Percentiles rank a stretch among this genome's conserved stretches.
Evolutionary conservation across 345 rosid genomes (phyloP).

Genomic region (Eucalyptus dawsonii): DNA sequence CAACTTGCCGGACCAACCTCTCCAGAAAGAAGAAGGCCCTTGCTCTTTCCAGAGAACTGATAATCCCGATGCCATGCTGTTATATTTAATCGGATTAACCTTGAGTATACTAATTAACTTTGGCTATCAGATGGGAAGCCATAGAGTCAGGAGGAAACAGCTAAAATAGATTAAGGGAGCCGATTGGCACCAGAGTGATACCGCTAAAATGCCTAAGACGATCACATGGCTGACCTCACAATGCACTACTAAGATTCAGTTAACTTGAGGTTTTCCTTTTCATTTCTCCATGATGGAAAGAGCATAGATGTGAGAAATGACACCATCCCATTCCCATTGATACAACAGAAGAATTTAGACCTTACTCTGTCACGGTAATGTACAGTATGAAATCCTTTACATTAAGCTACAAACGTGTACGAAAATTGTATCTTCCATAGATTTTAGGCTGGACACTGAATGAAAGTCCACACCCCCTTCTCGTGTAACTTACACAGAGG

Average conservation of each 20-base stretch:
- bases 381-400: neutral
- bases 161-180: neutral
- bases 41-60: conserved; percentile 48
- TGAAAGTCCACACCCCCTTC: neutral
- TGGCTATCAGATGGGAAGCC: neutral
- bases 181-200: neutral
- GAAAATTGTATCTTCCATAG: neutral
- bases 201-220: neutral
- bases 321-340: neutral
- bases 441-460: neutral
- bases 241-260: neutral
- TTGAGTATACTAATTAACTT: neutral
- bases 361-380: neutral
- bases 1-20: conserved; percentile 56
- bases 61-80: conserved; percentile 34
- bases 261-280: neutral
- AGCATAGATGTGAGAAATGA: neutral
- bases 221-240: neutral
- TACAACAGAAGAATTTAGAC: neutral
- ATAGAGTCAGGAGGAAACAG: neutral
- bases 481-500: neutral
- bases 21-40: conserved; percentile 50
- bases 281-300: neutral
- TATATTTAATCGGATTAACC: conserved; percentile 52
- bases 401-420: neutral